Evolutionary conservation across 495 filamentous ascomycete genomes (phyloP).

Genomic region (Rhizodiscina lignyota): DNA sequence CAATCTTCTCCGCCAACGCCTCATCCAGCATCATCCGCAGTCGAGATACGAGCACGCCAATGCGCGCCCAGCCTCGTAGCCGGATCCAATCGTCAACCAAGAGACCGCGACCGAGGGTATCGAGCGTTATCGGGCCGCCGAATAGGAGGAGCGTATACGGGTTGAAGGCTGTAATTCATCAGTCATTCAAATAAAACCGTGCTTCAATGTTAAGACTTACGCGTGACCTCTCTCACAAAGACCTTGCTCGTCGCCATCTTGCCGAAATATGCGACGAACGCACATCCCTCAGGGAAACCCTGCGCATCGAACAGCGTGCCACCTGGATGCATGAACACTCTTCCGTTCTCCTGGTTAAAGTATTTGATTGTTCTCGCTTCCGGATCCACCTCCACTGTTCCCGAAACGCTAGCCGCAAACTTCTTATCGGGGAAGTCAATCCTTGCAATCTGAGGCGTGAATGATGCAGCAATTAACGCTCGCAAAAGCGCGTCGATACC

Average conservation of each 20-base stretch:
- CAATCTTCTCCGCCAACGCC: constrained; percentile 59
- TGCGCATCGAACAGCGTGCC: constrained; percentile 75
- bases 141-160: constrained; percentile 84
- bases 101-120: constrained; percentile 75
- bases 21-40: constrained; percentile 75
- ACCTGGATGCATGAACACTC: constrained; percentile 83
- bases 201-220: constrained; percentile 29
- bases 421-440: constrained; percentile 92
- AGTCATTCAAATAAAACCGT: not conserved
- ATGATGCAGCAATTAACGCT: constrained; percentile 76
- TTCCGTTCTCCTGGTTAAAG: constrained; percentile 68
- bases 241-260: constrained; percentile 84
- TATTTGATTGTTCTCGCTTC: constrained; percentile 86
- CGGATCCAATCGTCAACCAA: constrained; percentile 88
- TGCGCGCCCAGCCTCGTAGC: constrained; percentile 82
- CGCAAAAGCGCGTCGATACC: constrained; percentile 48
- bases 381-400: constrained; percentile 81
- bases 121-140: constrained; percentile 64
- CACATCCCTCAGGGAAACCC: constrained; percentile 37
- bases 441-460: constrained; percentile 78
- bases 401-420: constrained; percentile 67
- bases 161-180: constrained; percentile 53
- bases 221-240: constrained; percentile 78
- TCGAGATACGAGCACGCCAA: constrained; percentile 75
- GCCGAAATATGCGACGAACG: constrained; percentile 71